phyloP scores from a whole-genome alignment of 805 yeast genomes.

The Cyberlindnera misumaiensis region DNA sequence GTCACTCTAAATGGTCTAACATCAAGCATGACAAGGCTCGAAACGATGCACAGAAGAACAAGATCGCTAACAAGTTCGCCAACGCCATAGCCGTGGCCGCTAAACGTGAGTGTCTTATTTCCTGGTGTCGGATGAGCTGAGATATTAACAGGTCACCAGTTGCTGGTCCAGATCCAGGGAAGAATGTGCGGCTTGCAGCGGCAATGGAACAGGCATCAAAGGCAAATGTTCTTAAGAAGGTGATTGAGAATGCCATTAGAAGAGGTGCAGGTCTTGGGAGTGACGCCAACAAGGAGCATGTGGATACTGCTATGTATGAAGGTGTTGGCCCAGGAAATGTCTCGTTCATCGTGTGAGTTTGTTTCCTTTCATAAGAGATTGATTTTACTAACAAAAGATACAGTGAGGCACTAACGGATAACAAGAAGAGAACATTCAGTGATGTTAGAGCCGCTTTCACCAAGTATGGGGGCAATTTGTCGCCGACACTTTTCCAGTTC shows the following conservation, averaged over 20 bases:
- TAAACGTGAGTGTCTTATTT: slow-evolving; percentile 27
- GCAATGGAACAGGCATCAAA: slow-evolving; percentile 74
- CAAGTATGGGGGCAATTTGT: slow-evolving; percentile 59
- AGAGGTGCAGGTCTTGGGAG: slow-evolving; percentile 70
- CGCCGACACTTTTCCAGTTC: slow-evolving; percentile 76
- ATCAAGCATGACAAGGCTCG: slow-evolving; percentile 92
- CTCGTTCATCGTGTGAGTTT: slow-evolving; percentile 51
- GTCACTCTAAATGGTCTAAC: slow-evolving; percentile 94
- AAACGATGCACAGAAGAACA: slow-evolving; percentile 74
- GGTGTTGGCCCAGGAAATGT: slow-evolving; percentile 93
- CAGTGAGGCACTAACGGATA: slow-evolving; percentile 77
- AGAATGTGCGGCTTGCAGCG: slow-evolving; percentile 55
- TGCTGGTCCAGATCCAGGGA: slow-evolving; percentile 61
- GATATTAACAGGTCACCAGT: slow-evolving; percentile 17
- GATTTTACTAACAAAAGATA: not conserved
- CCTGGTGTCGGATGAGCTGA: not conserved
- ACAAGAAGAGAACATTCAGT: slow-evolving; percentile 75
- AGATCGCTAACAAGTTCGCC: slow-evolving; percentile 63
- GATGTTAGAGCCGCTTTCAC: slow-evolving; percentile 68
- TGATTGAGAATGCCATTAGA: slow-evolving; percentile 80
- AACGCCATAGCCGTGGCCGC: slow-evolving; percentile 71
- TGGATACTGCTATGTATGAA: slow-evolving; percentile 66
- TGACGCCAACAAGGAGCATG: slow-evolving; percentile 35
- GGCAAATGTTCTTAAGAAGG: slow-evolving; percentile 72
- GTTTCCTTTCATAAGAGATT: too few relatives aligned